Evolutionary conservation across 352 stramenopile genomes (phyloP).

Genomic region (Hyaloperonospora arabidopsidis): DNA sequence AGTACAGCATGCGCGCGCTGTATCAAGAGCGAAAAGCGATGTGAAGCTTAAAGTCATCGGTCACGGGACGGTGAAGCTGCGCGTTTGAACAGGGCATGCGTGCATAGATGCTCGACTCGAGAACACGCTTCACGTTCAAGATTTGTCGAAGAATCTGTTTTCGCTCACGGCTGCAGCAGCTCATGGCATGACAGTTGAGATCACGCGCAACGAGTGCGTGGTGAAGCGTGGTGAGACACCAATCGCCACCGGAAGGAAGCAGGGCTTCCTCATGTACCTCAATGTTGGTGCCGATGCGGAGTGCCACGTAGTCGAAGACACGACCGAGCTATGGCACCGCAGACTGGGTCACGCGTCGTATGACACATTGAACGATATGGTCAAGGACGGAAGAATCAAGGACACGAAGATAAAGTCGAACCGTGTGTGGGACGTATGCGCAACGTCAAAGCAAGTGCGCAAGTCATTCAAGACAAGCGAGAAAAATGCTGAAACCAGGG

Average conservation of each 20-base stretch:
- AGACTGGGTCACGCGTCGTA: neutral
- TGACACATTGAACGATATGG: neutral
- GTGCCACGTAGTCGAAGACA: neutral
- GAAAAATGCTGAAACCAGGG: neutral
- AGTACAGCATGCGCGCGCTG: neutral
- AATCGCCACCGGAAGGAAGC: neutral
- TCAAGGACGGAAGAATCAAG: neutral
- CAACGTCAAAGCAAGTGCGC: neutral
- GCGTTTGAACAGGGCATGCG: neutral
- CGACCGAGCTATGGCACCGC: neutral
- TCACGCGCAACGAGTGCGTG: slow-evolving; percentile 1
- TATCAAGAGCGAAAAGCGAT: slow-evolving; percentile 1
- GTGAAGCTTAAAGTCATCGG: neutral
- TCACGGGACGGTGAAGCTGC: neutral
- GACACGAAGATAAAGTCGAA: neutral
- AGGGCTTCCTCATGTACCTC: neutral
- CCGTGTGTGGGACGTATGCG: neutral
- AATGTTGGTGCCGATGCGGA: neutral
- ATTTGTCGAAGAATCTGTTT: neutral
- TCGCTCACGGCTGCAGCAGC: neutral
- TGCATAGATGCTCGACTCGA: neutral
- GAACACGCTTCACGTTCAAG: slow-evolving; percentile 1
- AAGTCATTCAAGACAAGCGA: neutral
- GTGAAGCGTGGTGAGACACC: neutral
- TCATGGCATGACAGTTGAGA: neutral